These are phyloP conservation scores for Trichoderma sp. DNA, from an alignment of 2,329 filamentous ascomycete species.

Conservation along the genomic window DNA sequence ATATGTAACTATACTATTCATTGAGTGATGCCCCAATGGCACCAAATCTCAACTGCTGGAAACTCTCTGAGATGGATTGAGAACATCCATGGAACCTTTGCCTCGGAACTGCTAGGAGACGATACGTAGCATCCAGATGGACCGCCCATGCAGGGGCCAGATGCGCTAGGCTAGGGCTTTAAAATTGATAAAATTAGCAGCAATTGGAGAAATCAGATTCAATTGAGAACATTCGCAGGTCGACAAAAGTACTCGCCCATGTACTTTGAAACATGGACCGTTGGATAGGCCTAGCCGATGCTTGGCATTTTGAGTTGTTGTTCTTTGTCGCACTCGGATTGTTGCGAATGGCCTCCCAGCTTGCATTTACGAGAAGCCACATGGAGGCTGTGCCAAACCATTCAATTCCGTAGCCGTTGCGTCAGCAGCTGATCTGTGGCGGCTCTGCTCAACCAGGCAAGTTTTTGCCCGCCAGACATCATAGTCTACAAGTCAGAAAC, in stretches of 20 bases:
- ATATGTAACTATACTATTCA: background rate
- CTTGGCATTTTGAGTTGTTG: background rate
- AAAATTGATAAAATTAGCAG: constrained; percentile 13
- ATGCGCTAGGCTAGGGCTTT: constrained; percentile 20
- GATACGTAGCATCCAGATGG: background rate
- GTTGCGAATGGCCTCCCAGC: background rate
- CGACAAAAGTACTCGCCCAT: background rate
- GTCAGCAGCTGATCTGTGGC: constrained; percentile 19
- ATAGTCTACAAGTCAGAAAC: background rate
- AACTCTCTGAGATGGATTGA: background rate
- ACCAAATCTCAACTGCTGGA: background rate
- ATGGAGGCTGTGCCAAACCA: background rate
- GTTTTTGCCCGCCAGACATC: background rate
- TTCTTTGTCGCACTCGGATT: background rate
- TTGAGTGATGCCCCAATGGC: background rate
- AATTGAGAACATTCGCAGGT: background rate
- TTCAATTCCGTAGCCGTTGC: background rate
- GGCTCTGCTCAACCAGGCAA: background rate
- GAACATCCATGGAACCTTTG: background rate
- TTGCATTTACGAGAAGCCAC: background rate
- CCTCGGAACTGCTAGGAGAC: background rate
- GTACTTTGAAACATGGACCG: background rate
- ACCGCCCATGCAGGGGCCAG: background rate
- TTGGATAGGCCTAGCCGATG: background rate
- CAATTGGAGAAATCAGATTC: background rate